Evolutionary conservation across 495 filamentous ascomycete species (phyloP).

Genomic region (Penicillium mononematosum): DNA sequence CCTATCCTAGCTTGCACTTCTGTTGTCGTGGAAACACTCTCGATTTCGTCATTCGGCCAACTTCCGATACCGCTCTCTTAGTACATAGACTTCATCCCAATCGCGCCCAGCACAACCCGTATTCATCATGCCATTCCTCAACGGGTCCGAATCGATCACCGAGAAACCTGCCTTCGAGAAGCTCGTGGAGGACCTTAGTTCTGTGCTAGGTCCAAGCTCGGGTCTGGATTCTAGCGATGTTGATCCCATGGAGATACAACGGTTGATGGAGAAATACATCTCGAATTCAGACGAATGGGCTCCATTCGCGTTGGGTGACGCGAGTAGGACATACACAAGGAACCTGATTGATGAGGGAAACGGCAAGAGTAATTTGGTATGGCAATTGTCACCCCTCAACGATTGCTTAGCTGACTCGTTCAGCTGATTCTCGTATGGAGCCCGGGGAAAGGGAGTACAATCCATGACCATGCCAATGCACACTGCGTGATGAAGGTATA

Average conservation of each 20-base stretch:
- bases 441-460: constrained; percentile 77
- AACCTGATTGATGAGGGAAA: constrained; percentile 91
- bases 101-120: constrained; percentile 4
- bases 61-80: constrained; percentile 20
- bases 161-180: constrained; percentile 55
- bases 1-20: neutral
- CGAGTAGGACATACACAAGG: constrained; percentile 69
- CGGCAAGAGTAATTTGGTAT: constrained; percentile 84
- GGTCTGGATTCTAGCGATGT: constrained; percentile 79
- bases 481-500: constrained; percentile 68
- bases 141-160: constrained; percentile 12
- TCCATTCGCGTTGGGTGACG: constrained; percentile 65
- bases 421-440: constrained; percentile 90
- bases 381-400: constrained; percentile 18
- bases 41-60: constrained; percentile 10
- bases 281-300: constrained; percentile 69
- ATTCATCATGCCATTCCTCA: constrained; percentile 39
- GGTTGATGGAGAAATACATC: constrained; percentile 68
- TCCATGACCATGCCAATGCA: constrained; percentile 86
- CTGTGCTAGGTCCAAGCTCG: constrained; percentile 70
- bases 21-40: neutral
- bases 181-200: constrained; percentile 70
- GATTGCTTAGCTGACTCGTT: neutral
- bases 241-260: constrained; percentile 63
- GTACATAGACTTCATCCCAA: neutral